Base-by-base conservation (phyloP, 768 basidiomycete genomes). In the Suillus ampliporus region DNA sequence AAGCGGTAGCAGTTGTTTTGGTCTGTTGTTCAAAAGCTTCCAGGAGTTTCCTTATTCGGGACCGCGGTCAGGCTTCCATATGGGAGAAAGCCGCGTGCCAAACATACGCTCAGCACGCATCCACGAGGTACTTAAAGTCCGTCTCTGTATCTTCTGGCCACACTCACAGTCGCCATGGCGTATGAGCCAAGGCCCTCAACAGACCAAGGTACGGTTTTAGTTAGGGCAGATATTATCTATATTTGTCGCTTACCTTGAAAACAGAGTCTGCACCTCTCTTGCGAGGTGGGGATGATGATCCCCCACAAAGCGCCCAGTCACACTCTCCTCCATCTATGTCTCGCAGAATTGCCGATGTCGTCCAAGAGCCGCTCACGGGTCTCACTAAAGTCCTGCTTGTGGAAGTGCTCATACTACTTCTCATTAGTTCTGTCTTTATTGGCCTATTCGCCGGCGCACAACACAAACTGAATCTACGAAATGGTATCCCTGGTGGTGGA, bases 381-480 rank as follows among this genome's bases (percentile, higher is more conserved):
- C 84, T 97, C 64, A 89, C 94, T 56, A 91, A 94, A 79, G 79
- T 94, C 57, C 87, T 99, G 1, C 86, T 94, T 13, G 80, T 89
- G 21, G 79, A 92, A 51, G 84, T 86, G 0, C 83, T 99, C 64
- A 75, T 91, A 31, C 82, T 99, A 52, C 82, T 99, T 15, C 83
- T 98, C 51, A 82, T 94, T 53, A 88, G 86, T 66, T 91, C 92
- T 8, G 83, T 93, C n/a, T 96, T 97, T 76, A 89, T 96, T 64
- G 97, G 97, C 11, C 81, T 99, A 5, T 98, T 95, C 74, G 90
- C 94, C 37, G 97, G 97, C 11, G 89, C 90, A 1, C 87, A 94
- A 72, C 90, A 92, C 71, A 89, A 87, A 64, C 82, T 95, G 58
- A 85, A 85, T 64, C 69, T 82, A n/a, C 80, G 79, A 50, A 76